Conservation (phyloP, 2,329 filamentous ascomycete genomes). For the Pestalotiopsis sp. region DNA sequence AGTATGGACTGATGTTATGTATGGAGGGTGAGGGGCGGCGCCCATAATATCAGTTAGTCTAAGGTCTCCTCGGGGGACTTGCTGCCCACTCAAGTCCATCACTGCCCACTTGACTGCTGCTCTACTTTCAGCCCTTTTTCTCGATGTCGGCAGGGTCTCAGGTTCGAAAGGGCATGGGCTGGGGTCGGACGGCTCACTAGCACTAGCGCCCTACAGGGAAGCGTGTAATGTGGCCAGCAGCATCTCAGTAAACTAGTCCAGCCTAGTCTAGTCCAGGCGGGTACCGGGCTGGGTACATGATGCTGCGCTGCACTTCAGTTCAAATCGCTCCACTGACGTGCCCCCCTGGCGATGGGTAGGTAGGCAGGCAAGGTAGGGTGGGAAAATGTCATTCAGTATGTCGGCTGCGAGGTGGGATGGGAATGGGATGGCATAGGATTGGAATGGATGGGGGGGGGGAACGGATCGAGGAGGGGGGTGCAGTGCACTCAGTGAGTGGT, state of each 20-base stretch:
- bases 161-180: not conserved
- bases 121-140: not conserved
- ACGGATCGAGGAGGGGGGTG: not conserved
- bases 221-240: not conserved
- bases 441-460: not conserved
- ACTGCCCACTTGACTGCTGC: not conserved
- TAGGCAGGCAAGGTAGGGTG: too few species aligned
- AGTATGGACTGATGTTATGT: not conserved
- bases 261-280: not conserved
- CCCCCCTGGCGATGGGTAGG: not conserved
- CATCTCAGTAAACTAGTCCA: not conserved
- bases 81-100: not conserved
- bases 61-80: not conserved
- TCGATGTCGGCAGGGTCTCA: not conserved
- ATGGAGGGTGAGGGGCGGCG: not conserved
- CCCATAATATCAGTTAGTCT: not conserved
- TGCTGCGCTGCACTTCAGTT: not conserved
- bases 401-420: not conserved
- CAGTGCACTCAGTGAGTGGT: not conserved
- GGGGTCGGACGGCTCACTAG: not conserved
- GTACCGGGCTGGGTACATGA: not conserved
- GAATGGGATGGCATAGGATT: not conserved
- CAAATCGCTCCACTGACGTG: not conserved
- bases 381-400: not conserved
- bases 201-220: not conserved